A percentile compares a stretch with the other conserved stretches of the same genome.
Conservation (phyloP, 129 eudicot genomes). For the Chrysanthemum seticuspe region DNA sequence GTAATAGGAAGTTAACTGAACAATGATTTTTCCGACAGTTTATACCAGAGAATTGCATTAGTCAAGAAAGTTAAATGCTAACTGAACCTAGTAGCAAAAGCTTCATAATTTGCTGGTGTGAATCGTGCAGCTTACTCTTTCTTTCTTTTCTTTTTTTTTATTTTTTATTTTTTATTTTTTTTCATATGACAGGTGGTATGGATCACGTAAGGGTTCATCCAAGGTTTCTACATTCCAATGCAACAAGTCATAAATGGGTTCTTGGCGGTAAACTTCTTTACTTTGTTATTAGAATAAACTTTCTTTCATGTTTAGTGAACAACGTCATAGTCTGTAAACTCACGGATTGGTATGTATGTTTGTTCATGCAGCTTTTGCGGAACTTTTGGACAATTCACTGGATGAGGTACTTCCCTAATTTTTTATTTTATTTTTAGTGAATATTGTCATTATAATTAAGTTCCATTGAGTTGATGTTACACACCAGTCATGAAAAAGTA, state of each 20-base stretch:
- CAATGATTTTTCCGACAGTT: too few relatives aligned
- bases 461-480: not conserved
- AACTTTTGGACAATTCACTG: conserved; percentile 87
- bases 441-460: not conserved
- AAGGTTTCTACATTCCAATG: conserved; percentile 88
- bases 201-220: conserved; percentile 99
- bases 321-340: conserved; percentile 15
- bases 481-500: too few relatives aligned
- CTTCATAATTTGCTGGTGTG: too few relatives aligned
- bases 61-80: not conserved
- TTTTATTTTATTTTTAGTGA: not conserved
- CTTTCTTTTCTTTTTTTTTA: too few relatives aligned
- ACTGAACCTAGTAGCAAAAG: not conserved
- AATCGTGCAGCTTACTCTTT: not conserved
- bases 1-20: too few relatives aligned
- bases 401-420: conserved; percentile 61
- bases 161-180: not conserved
- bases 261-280: conserved; percentile 78
- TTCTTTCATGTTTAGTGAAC: not conserved
- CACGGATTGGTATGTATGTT: conserved; percentile 5
- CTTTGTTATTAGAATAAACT: not conserved
- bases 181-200: conserved; percentile 71
- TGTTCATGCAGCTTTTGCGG: conserved; percentile 75
- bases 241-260: conserved; percentile 99
- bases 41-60: too few relatives aligned